Conservation (phyloP, 1,284 basidiomycete species). For the Ustilago curta region DNA sequence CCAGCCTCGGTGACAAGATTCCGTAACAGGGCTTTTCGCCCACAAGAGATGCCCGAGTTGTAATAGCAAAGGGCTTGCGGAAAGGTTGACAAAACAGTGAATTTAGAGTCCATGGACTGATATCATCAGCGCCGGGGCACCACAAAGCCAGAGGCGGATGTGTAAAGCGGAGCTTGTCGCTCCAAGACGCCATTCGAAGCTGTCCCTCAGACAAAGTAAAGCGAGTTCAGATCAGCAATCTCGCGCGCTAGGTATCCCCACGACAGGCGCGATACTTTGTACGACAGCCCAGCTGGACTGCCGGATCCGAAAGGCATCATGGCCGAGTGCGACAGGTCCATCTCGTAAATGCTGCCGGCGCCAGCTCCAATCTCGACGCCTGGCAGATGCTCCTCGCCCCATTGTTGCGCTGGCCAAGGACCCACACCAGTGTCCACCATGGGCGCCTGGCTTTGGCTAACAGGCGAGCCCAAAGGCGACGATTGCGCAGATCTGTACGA, state of each 20-base stretch:
- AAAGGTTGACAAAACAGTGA: background rate
- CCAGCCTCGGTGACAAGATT: conserved; percentile 3
- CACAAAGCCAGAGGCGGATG: background rate
- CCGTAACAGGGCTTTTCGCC: background rate
- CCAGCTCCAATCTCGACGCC: conserved; percentile 59
- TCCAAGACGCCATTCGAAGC: background rate
- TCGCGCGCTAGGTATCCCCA: conserved; percentile 61
- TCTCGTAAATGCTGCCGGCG: conserved; percentile 53
- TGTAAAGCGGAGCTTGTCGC: background rate
- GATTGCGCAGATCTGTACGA: conserved; percentile 42
- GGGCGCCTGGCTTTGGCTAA: conserved; percentile 3
- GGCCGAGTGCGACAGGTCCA: conserved; percentile 37
- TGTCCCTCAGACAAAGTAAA: conserved; percentile 50
- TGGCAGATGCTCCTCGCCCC: conserved; percentile 33
- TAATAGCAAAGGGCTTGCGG: background rate
- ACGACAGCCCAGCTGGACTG: conserved; percentile 48
- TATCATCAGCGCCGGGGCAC: background rate
- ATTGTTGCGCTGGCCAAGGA: background rate
- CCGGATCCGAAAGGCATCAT: conserved; percentile 53
- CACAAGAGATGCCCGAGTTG: background rate
- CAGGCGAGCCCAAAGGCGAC: conserved; percentile 33
- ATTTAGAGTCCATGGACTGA: conserved; percentile 7
- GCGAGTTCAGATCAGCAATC: conserved; percentile 62
- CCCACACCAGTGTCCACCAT: conserved; percentile 1
- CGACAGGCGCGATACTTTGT: conserved; percentile 44